These are phyloP conservation scores for Puccinellia tenuiflora DNA, from an alignment of 176 grass and related monocot species.

Conservation along the genomic window DNA sequence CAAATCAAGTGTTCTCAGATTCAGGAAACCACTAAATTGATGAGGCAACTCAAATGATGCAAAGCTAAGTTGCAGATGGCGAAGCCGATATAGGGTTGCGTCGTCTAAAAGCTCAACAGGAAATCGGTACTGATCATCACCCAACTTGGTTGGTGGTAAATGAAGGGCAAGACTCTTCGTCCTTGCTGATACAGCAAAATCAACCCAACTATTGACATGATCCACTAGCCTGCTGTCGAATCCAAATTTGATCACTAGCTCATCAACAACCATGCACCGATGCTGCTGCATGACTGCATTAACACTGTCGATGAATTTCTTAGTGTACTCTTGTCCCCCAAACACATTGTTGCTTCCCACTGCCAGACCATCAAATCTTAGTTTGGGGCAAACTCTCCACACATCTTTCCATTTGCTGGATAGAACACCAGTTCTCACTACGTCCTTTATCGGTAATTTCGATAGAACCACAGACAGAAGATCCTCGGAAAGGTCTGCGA, in stretches of 20 bases:
- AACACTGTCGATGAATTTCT: not conserved
- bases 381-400: not conserved
- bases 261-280: not conserved
- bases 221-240: not conserved
- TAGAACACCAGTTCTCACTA: not conserved
- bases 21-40: not conserved
- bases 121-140: not conserved
- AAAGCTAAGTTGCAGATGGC: not conserved
- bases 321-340: not conserved
- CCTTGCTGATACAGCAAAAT: not conserved
- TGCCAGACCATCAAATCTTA: not conserved
- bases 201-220: slow-evolving; percentile 6
- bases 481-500: slow-evolving; percentile 5
- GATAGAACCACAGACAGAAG: not conserved
- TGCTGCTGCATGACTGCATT: not conserved
- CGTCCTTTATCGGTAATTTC: not conserved
- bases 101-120: not conserved
- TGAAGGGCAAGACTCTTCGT: not conserved
- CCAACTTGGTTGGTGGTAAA: not conserved
- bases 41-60: not conserved
- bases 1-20: slow-evolving; percentile 2
- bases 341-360: not conserved
- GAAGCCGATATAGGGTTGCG: not conserved
- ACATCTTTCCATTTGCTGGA: not conserved
- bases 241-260: not conserved